Base-by-base conservation (phyloP, 108 stramenopile species). In the Conticribra weissflogii region DNA sequence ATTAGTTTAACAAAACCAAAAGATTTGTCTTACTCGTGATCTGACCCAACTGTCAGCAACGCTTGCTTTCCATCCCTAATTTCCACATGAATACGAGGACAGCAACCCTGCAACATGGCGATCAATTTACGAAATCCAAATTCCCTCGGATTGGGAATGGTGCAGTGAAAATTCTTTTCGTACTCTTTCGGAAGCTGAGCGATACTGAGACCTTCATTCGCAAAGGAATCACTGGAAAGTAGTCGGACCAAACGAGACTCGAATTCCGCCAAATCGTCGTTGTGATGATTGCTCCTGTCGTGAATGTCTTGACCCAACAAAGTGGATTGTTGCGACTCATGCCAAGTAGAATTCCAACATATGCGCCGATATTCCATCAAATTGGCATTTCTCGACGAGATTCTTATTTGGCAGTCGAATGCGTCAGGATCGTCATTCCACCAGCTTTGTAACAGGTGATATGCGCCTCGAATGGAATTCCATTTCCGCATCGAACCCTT, bases 101-200 rank as follows among this genome's bases (percentile, higher is more conserved):
- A 47, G 12, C 28, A 3, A 1, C 45, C 8, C 28, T 55, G 53
- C 41, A 64, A 51, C 25, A 72, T 24, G 28, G 54, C 17, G 16
- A 16, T 55, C 2, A 61, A 46, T 44, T 64, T 72, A 12, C 71
- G 71, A 45, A 41, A 44, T 19, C 49, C 34, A 64, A 23, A 63
- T 3, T 64, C 34, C 45, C 33, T 63, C 19, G 62, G 54, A 21
- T 64, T 46, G 14, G 49, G 41, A 48, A 72, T 25, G 2, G 19
- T 7, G 2, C 14, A 19, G 41, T 63, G 52, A 33, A 36, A 53
- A 19, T 65, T 73, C 52, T 72, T 73, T 54, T 67, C 1, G 50
- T 72, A 73, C 61, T 79, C 66, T 33, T 73, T 73, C 19, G 71
- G 71, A 12, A 72, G 48, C 41, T 72, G 78, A 9, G 71, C 49